Evolutionary conservation across 257 asterid genomes (phyloP).

Genomic region (Plantago major): DNA sequence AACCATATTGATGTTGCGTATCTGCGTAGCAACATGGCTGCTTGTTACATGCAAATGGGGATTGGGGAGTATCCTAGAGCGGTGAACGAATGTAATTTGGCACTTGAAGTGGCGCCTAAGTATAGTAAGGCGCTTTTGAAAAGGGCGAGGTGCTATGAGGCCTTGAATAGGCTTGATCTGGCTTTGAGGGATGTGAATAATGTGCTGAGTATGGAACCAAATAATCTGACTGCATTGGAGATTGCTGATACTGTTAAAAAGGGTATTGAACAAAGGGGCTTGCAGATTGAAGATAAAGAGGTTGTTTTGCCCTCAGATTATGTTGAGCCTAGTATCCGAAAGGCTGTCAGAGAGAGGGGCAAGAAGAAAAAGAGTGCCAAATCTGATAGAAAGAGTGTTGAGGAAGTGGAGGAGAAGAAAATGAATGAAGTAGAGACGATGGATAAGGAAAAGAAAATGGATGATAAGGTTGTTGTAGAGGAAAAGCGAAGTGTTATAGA

Average conservation of each 20-base stretch:
- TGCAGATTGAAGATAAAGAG: slow-evolving; percentile 50
- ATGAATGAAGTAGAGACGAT: slow-evolving; percentile 30
- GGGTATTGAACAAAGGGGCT: slow-evolving; percentile 47
- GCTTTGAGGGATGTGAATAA: slow-evolving; percentile 66
- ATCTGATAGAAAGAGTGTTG: slow-evolving; percentile 37
- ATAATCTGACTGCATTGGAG: slow-evolving; percentile 72
- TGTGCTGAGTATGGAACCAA: slow-evolving; percentile 77
- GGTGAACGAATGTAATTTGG: slow-evolving; percentile 72
- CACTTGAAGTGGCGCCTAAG: slow-evolving; percentile 86
- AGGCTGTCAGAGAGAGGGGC: slow-evolving; percentile 41
- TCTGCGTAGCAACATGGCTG: slow-evolving; percentile 78
- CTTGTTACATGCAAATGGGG: slow-evolving; percentile 90
- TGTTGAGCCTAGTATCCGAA: slow-evolving; percentile 37
- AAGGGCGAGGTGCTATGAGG: slow-evolving; percentile 77
- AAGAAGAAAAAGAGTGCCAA: slow-evolving; percentile 58
- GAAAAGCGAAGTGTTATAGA: slow-evolving; percentile 64
- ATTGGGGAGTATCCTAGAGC: slow-evolving; percentile 92
- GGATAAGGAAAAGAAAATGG: slow-evolving; percentile 40
- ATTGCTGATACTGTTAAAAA: slow-evolving; percentile 49
- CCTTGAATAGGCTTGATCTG: slow-evolving; percentile 69
- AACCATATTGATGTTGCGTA: slow-evolving; percentile 81
- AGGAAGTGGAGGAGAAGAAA: slow-evolving; percentile 43
- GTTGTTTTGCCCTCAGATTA: slow-evolving; percentile 33
- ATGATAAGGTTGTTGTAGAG: slow-evolving; percentile 67
- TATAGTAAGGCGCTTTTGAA: slow-evolving; percentile 76